Evolutionary conservation across 345 rosid species (phyloP), one percentile per base, ranked within the genome.

Genomic region (Eucalyptus erythrocorys): DNA sequence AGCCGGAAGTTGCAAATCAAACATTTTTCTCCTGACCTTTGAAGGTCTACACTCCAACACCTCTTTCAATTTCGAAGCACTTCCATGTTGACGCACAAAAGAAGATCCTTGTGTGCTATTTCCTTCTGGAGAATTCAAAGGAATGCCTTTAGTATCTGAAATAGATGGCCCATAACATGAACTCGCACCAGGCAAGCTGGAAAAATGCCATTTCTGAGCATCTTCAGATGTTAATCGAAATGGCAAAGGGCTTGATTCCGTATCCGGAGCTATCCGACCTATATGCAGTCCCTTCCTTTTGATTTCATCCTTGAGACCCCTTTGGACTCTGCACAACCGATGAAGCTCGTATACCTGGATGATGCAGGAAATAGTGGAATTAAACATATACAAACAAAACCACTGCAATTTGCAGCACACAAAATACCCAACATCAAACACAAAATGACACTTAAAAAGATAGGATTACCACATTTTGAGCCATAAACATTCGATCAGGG

Each of bases 1-100:
- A 0, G 97, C 98, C 7, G 99, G 98, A 87, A 95, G 97, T 87
- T 92, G 98, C 92, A 96, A 97, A 93, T 97, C 99, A 86, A 96
- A 91, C 94, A 94, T 93, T 91, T 89, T 95, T 92, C 95, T 96
- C 92, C 98, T 90, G 89, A 94, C 93, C 90, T 96, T 96, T 49
- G 93, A 71, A 47, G 99, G 98, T 90, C 98, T 94, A 87, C 94
- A 93, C 87, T 94, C 96, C 48, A 95, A 71, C 86, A 94, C 92
- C 88, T 96, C 96, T 61, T 89, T 81, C 27, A 91, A 94, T 92
- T 94, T 96, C 82, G 93, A 93, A 88, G 92, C 86, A 89, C 87
- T 89, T 26, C 94, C 97, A 84, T 94, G 96, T 88, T 90, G 94
- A 45, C 91, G 92, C 81, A 92, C 92, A 92, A 91, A 93, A 30